Conservation (phyloP, 1,139 yeast species). For the Candida sp. region DNA sequence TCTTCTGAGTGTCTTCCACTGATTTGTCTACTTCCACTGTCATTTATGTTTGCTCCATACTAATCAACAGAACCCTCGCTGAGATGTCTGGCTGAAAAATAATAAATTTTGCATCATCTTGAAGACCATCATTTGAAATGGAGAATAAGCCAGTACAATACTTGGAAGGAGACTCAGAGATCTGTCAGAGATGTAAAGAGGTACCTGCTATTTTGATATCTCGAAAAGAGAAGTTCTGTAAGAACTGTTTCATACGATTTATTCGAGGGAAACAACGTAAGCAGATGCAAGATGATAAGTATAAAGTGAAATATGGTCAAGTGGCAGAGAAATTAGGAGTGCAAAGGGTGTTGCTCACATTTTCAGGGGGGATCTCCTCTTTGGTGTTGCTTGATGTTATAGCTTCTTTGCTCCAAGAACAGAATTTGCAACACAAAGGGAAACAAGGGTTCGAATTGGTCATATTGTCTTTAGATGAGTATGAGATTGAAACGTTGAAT, state of each 20-base stretch:
- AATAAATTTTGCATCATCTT: not conserved
- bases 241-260: conserved; percentile 67
- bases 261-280: conserved; percentile 78
- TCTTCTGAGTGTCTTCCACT: not conserved
- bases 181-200: conserved; percentile 52
- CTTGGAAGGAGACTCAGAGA: conserved; percentile 9
- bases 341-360: conserved; percentile 53
- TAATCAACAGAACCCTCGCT: not conserved
- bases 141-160: conserved; percentile 14
- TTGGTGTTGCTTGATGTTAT: conserved; percentile 67
- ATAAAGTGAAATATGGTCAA: conserved; percentile 59
- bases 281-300: conserved; percentile 66
- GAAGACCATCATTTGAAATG: conserved; percentile 2
- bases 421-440: conserved; percentile 55
- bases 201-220: conserved; percentile 47
- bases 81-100: not conserved
- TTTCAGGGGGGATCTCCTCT: conserved; percentile 67
- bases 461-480: conserved; percentile 51
- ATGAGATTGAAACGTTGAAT: conserved; percentile 13
- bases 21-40: not conserved
- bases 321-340: conserved; percentile 23
- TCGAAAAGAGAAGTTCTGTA: conserved; percentile 71
- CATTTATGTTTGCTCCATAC: not conserved
- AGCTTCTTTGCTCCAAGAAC: conserved; percentile 59
- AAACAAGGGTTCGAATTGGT: conserved; percentile 64